A percentile compares a stretch with the other conserved stretches of the same genome.
These are phyloP conservation scores for Xanthoceras sorbifolium DNA, from an alignment of 345 rosid genomes.

Conservation along the genomic window DNA sequence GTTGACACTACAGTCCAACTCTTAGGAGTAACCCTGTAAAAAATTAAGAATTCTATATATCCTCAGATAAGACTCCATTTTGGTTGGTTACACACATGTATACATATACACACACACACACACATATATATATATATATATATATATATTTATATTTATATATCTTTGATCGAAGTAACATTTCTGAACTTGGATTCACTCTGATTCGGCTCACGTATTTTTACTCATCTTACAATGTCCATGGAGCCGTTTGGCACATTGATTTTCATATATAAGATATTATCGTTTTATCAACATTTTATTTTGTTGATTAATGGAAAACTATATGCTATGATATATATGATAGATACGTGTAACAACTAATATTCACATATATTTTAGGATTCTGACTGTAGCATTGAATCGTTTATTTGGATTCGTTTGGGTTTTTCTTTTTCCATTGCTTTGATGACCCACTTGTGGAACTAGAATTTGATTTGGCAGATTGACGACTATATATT, in stretches of 20 bases:
- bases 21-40: neutral
- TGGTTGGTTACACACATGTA: too few species aligned
- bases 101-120: too few species aligned
- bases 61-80: neutral
- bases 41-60: too few species aligned
- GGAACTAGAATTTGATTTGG: neutral
- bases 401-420: neutral
- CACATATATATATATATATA: too few species aligned
- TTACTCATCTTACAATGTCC: neutral
- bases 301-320: too few species aligned
- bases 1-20: constrained; percentile 15
- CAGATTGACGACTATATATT: neutral
- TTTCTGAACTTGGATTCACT: neutral
- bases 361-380: too few species aligned
- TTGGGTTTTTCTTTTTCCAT: neutral
- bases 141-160: too few species aligned
- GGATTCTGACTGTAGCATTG: too few species aligned
- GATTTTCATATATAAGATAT: too few species aligned
- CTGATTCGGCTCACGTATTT: neutral
- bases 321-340: too few species aligned
- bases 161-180: neutral
- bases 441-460: neutral
- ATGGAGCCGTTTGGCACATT: neutral
- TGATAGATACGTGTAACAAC: too few species aligned
- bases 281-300: too few species aligned